Percentiles rank a stretch among this genome's conserved stretches.
These are phyloP conservation scores for Rhizoclosmatium globosum DNA, from an alignment of 192 early-diverging fungal genomes.

Conservation along the genomic window DNA sequence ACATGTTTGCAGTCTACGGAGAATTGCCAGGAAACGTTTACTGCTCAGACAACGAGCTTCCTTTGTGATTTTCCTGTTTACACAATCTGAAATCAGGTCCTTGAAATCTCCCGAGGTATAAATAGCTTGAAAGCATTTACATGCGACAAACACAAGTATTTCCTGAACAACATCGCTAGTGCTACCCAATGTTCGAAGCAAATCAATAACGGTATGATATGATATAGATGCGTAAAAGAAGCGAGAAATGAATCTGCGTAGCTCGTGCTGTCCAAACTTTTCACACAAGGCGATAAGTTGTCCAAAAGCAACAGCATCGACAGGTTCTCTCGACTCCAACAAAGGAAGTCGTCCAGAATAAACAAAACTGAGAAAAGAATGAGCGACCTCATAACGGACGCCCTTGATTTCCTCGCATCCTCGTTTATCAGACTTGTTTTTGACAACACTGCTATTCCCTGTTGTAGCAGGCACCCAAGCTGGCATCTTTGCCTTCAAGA, in stretches of 20 bases:
- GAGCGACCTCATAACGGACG: slow-evolving; percentile 20
- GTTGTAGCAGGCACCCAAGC: slow-evolving; percentile 2
- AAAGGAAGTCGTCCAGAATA: slow-evolving; percentile 35
- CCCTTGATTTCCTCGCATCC: not conserved
- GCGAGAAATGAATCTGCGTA: slow-evolving; percentile 8
- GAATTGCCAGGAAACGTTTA: slow-evolving; percentile 26
- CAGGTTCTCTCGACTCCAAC: not conserved
- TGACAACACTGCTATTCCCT: not conserved
- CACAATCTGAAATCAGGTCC: slow-evolving; percentile 8
- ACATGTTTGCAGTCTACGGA: too few relatives aligned
- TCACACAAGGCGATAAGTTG: slow-evolving; percentile 1
- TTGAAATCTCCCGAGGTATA: not conserved
- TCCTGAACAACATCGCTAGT: slow-evolving; percentile 1
- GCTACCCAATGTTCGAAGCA: not conserved
- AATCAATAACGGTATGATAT: not conserved
- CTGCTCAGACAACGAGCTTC: not conserved
- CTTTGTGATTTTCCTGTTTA: not conserved
- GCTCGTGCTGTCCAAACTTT: not conserved
- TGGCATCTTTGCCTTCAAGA: slow-evolving; percentile 24
- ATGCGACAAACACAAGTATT: slow-evolving; percentile 7
- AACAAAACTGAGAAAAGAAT: slow-evolving; percentile 25
- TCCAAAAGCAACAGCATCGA: not conserved
- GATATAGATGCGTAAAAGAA: not conserved
- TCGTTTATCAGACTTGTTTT: not conserved
- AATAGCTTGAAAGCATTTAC: slow-evolving; percentile 1